Conservation (phyloP, 1,139 yeast species). For the Candida smagusa region DNA sequence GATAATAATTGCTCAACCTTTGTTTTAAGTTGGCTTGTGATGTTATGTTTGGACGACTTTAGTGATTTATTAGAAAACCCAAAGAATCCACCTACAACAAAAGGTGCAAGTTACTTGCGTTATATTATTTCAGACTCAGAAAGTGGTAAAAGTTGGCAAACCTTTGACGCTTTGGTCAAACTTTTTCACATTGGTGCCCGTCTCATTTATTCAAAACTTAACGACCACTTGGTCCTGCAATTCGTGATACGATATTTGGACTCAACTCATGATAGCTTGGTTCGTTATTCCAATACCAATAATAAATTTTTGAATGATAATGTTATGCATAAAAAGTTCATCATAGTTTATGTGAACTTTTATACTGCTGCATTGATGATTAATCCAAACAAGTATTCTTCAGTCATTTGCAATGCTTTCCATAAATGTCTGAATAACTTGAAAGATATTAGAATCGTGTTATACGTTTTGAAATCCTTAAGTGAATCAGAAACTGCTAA, state of each 20-base stretch:
- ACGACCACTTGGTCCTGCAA: slow-evolving; percentile 38
- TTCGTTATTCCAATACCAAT: slow-evolving; percentile 7
- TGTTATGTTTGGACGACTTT: slow-evolving; percentile 37
- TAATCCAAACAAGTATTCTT: slow-evolving; percentile 33
- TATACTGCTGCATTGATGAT: slow-evolving; percentile 43
- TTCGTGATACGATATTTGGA: slow-evolving; percentile 43
- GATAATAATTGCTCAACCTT: slow-evolving; percentile 22
- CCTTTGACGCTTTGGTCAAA: slow-evolving; percentile 42
- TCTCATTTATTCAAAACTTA: slow-evolving; percentile 18
- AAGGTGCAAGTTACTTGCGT: slow-evolving; percentile 31
- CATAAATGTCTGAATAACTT: slow-evolving; percentile 26
- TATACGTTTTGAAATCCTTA: slow-evolving; percentile 39
- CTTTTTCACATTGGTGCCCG: slow-evolving; percentile 44
- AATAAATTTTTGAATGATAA: slow-evolving; percentile 8
- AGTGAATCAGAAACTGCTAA: slow-evolving; percentile 28
- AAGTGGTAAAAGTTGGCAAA: slow-evolving; percentile 36
- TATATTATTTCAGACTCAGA: slow-evolving; percentile 33
- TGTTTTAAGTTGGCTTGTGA: slow-evolving; percentile 34
- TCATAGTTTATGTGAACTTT: slow-evolving; percentile 33
- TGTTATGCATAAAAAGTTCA: slow-evolving; percentile 13
- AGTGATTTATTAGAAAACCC: not conserved
- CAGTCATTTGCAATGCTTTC: slow-evolving; percentile 23
- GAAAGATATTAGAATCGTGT: slow-evolving; percentile 28
- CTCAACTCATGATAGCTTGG: slow-evolving; percentile 28
- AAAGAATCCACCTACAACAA: slow-evolving; percentile 29